Conservation (phyloP, 768 basidiomycete genomes). For the Artomyces pyxidatus region DNA sequence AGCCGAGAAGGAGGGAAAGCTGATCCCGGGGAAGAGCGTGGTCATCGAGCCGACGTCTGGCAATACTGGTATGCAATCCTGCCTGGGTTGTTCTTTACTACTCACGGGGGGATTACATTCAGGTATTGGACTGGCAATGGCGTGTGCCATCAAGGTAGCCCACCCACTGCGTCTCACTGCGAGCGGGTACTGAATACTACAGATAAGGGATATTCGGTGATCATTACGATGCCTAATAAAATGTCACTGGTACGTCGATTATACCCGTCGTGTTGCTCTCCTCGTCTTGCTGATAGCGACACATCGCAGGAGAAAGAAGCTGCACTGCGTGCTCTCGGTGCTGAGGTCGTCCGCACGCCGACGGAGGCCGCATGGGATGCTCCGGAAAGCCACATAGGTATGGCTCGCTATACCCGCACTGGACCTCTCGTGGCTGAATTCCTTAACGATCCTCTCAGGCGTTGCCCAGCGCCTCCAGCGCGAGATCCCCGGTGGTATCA, state of each 20-base stretch:
- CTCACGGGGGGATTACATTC: too few relatives aligned
- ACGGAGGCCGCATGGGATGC: conserved; percentile 85
- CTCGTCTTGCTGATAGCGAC: neutral
- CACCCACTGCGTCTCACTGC: conserved; percentile 8
- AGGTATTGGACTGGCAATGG: conserved; percentile 86
- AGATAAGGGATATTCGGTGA: conserved; percentile 76
- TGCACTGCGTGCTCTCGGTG: conserved; percentile 83
- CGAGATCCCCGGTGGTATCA: conserved; percentile 77
- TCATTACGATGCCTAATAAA: conserved; percentile 89
- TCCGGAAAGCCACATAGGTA: conserved; percentile 89
- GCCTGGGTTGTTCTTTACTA: too few relatives aligned
- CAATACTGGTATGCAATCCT: too few relatives aligned
- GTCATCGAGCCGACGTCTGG: conserved; percentile 93
- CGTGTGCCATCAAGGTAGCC: conserved; percentile 86
- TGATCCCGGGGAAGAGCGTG: conserved; percentile 84
- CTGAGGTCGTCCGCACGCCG: conserved; percentile 91
- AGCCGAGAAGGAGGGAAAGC: conserved; percentile 81
- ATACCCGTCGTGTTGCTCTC: neutral
- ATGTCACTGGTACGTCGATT: conserved; percentile 65
- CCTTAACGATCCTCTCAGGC: conserved; percentile 71
- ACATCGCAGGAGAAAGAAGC: conserved; percentile 78
- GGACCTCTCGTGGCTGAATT: conserved; percentile 72
- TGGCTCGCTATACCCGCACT: conserved; percentile 27
- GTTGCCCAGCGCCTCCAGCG: conserved; percentile 72
- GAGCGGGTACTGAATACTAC: conserved; percentile 53